A percentile compares a stretch with the other conserved stretches of the same genome.
phyloP scores from a whole-genome alignment of 2,329 filamentous ascomycete genomes.

The Exophiala calicioides region DNA sequence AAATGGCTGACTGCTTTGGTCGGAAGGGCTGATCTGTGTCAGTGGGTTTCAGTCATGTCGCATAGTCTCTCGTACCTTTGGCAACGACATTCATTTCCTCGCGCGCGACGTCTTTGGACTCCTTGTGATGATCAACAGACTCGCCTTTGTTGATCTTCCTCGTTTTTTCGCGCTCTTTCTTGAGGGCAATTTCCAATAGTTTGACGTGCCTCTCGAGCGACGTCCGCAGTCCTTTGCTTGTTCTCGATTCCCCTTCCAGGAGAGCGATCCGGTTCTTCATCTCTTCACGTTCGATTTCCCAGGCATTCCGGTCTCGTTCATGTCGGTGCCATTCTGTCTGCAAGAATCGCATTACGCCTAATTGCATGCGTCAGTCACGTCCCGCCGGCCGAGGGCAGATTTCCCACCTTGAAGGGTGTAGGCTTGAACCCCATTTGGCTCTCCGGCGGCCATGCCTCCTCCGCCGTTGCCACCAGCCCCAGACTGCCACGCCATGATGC shows the following conservation, averaged over 20 bases:
- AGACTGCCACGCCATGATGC: slow-evolving; percentile 33
- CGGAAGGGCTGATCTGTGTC: slow-evolving; percentile 18
- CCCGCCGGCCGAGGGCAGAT: background rate
- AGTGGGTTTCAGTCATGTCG: background rate
- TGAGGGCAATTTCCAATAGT: slow-evolving; percentile 85
- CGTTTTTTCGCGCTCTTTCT: slow-evolving; percentile 74
- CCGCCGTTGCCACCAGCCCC: slow-evolving; percentile 27
- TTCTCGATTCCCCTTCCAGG: slow-evolving; percentile 84
- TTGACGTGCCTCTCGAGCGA: slow-evolving; percentile 86
- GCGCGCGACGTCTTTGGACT: slow-evolving; percentile 48
- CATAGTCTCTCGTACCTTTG: slow-evolving; percentile 37
- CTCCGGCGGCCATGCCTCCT: slow-evolving; percentile 24
- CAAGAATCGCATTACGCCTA: slow-evolving; percentile 97
- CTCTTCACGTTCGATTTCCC: slow-evolving; percentile 98
- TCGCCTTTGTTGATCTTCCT: slow-evolving; percentile 55
- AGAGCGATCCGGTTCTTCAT: slow-evolving; percentile 98
- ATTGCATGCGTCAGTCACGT: slow-evolving; percentile 2
- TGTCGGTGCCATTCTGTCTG: slow-evolving; percentile 99
- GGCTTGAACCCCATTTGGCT: slow-evolving; percentile 31
- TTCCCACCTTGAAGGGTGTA: slow-evolving; percentile 32
- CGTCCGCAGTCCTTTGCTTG: slow-evolving; percentile 84
- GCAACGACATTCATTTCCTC: slow-evolving; percentile 43
- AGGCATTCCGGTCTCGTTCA: slow-evolving; percentile 94
- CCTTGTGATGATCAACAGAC: slow-evolving; percentile 52
- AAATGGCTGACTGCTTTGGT: slow-evolving; percentile 45